A percentile compares a stretch with the other conserved stretches of the same genome.
Conservation (phyloP, 2,329 filamentous ascomycete species). For the Leptographium wingfieldii region DNA sequence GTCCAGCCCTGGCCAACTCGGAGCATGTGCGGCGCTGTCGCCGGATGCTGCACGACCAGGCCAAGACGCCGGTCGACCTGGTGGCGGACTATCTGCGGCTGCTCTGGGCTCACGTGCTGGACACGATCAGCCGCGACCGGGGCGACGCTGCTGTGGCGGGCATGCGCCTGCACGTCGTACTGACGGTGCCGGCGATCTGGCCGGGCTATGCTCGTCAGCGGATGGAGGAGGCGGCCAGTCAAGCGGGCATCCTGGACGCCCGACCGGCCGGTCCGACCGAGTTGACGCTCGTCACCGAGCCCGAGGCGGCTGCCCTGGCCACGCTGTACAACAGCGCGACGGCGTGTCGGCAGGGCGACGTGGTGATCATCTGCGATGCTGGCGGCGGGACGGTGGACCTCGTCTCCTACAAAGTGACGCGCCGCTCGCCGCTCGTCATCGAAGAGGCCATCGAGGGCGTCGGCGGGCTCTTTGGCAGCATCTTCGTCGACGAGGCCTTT, state of each 20-base stretch:
- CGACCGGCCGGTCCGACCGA: conserved; percentile 17
- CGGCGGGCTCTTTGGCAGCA: conserved; percentile 36
- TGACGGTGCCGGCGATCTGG: conserved; percentile 35
- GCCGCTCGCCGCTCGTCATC: conserved; percentile 22
- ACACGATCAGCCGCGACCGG: conserved; percentile 14
- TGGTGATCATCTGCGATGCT: conserved; percentile 18
- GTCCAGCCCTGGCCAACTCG: conserved; percentile 3
- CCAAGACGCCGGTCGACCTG: conserved; percentile 14
- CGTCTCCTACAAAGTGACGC: conserved; percentile 35
- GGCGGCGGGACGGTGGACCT: conserved; percentile 27
- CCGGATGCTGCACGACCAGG: conserved; percentile 4
- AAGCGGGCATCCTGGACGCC: conserved; percentile 23
- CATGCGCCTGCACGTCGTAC: conserved; percentile 23
- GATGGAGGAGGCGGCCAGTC: conserved; percentile 23
- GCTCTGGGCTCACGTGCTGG: conserved; percentile 21
- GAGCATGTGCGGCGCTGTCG: conserved; percentile 4
- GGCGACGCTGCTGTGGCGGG: conserved; percentile 6
- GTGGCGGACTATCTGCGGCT: conserved; percentile 21
- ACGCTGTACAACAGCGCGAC: conserved; percentile 21
- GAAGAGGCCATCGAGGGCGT: conserved; percentile 35
- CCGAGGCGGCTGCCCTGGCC: conserved; percentile 31
- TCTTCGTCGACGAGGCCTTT: conserved; percentile 37
- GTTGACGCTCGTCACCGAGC: conserved; percentile 27
- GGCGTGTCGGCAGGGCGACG: conserved; percentile 11
- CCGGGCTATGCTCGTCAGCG: conserved; percentile 22